Base-by-base conservation (phyloP, 1,284 basidiomycete genomes). In the Leccinum idahoense region DNA sequence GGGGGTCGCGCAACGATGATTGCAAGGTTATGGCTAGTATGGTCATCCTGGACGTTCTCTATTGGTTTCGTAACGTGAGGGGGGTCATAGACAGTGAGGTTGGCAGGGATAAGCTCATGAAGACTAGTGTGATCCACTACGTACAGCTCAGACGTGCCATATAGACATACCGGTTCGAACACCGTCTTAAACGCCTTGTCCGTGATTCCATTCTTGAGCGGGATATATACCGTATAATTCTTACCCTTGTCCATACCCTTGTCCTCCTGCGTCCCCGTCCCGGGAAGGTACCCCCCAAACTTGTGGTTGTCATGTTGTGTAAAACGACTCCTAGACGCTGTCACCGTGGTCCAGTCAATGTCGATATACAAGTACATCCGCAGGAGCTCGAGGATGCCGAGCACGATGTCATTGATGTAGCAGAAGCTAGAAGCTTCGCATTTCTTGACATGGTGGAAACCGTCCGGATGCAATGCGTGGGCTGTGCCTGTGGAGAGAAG, bases 311-410 rank as follows among this genome's bases (percentile, higher is more conserved):
- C 29, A 32, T 3, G 94, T 98, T 23, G 93, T 95, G 76, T 98
- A 98, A 80, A 99, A 99, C 1, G 96, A 97, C 74, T 99, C 96
- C 72, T 99, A 96, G 41, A 99, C 96, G 18, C 97, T 96, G 73
- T 99, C 97, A 7, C 96, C 96, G 71, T 99, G 96, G 75, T 99
- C 62, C 95, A 94, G 76, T 99, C 96, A 63, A 98, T 96, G 76
- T 99, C 97, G 74, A 99, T 92, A 76, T 99, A 99, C 0, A 93
- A 86, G 71, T 86, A 88, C 59, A 79, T 85, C 68, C 93, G 85
- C 14, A 96, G 80, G 12, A 97, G 85, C 76, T 97, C 94, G 53
- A 97, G 82, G 56, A 96, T 94, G 29, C 87, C 88, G 53, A 96
- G 86, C 1, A 96, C 93, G 72, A 96, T 97, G 75, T 96, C 95